Conservation (phyloP, 495 filamentous ascomycete species). For the Sabuloglossum arenarium region DNA sequence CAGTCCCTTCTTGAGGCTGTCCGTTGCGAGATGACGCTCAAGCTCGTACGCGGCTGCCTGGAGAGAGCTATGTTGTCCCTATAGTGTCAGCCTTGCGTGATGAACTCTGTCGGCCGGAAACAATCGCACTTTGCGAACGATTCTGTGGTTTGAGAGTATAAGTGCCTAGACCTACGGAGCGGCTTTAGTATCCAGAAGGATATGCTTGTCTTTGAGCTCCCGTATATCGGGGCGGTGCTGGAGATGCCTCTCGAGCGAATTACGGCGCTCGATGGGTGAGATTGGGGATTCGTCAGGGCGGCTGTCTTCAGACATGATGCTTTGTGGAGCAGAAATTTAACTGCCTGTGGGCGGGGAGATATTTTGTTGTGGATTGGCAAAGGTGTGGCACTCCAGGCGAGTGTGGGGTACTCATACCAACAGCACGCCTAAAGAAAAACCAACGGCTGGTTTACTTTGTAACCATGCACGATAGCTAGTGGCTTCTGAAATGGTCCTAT, state of each 20-base stretch:
- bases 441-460: no score
- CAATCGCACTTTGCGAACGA: no score
- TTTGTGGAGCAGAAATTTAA: not conserved
- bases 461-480: not conserved
- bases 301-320: not conserved
- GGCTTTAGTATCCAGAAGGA: conserved; percentile 47
- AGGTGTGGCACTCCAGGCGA: not conserved
- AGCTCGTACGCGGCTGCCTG: conserved; percentile 41
- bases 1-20: conserved; percentile 45
- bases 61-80: conserved; percentile 25
- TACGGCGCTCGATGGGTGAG: conserved; percentile 55
- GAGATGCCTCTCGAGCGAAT: conserved; percentile 77
- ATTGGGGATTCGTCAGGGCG: conserved; percentile 36
- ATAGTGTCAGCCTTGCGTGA: not conserved
- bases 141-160: not conserved
- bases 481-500: not conserved
- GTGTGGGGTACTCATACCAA: not conserved
- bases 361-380: not conserved
- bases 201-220: conserved; percentile 59
- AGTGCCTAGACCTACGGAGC: conserved; percentile 32
- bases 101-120: not conserved
- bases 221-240: conserved; percentile 56
- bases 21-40: conserved; percentile 39
- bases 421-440: not conserved
- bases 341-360: not conserved